Evolutionary conservation across 176 grass and related monocot species (phyloP).

Genomic region (Zoysia pacifica): DNA sequence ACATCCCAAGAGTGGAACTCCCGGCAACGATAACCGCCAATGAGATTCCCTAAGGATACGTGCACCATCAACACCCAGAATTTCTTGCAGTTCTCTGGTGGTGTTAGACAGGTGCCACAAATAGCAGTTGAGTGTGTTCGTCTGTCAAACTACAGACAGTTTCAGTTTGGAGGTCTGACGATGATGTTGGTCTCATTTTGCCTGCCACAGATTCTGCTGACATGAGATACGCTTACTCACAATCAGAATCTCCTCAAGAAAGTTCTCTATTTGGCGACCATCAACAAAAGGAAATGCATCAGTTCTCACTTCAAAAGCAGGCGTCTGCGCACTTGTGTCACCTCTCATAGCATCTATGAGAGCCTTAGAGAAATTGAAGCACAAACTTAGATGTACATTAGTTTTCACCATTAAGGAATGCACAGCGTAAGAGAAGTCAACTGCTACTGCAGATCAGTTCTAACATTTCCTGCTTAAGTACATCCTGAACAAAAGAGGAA

Average conservation of each 20-base stretch:
- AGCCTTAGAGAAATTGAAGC: not conserved
- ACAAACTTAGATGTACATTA: slow-evolving; percentile 1
- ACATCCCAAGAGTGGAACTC: not conserved
- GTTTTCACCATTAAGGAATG: slow-evolving; percentile 11
- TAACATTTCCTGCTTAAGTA: slow-evolving; percentile 34
- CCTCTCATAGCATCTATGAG: not conserved
- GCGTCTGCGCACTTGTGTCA: not conserved
- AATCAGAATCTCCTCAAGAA: not conserved
- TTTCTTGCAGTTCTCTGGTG: not conserved
- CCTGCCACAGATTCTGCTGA: not conserved
- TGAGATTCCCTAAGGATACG: not conserved
- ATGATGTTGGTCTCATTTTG: not conserved
- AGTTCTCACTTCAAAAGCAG: not conserved
- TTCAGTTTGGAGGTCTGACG: not conserved
- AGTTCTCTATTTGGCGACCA: not conserved
- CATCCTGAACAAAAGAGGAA: slow-evolving; percentile 23
- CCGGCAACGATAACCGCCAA: not conserved
- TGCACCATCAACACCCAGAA: not conserved
- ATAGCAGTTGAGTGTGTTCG: not conserved
- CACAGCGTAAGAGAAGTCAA: slow-evolving; percentile 16
- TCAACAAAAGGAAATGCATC: not conserved
- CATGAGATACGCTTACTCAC: not conserved
- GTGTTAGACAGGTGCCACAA: no score
- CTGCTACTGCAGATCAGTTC: slow-evolving; percentile 29
- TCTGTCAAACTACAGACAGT: not conserved